Base-by-base conservation (phyloP, 78 protist species). In the Dictyostelium capitatum region DNA sequence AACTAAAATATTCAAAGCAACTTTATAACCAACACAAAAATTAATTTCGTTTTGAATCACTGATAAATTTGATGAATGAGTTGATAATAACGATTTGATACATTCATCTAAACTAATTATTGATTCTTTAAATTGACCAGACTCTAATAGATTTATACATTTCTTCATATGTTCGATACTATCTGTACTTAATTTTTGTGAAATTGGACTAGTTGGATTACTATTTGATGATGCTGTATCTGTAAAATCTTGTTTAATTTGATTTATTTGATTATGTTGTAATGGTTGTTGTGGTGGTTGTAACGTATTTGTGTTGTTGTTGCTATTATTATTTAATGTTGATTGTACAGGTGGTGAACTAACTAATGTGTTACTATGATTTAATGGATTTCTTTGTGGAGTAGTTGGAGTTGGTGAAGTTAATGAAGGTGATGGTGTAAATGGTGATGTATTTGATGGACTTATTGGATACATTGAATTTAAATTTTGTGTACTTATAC, bases 1-100 rank as follows among this genome's bases (percentile, higher is more conserved):
- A 15, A 48, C 41, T 59, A 85, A 75, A 28, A 85, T 11, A 14
- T 75, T 59, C 14, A 85, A 54, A 62, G 83, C 74, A 41, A 85
- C 83, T 75, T 48, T 75, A 75, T 85, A 85, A n/a, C 92, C 92
- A 41, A 85, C 67, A 62, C 82, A 85, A 77, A 85, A 85, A 74
- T 74, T 77, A 50, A 85, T 48, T 77, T 85, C 92, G 43, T 56
- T 75, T 75, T 85, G 69, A 53, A 83, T 83, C 0, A 9, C 25
- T 77, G 51, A 15, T n/a, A 12, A 25, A 73, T 83, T 83, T 7
- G 3, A 4, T 32, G 91, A 83, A 23, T 67, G 46, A 65, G 56
- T 41, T 41, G 9, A 14, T 17, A 79, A 67, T 79, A 85, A 51
- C 28, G 32, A 2, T n/a, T 57, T 25, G 23, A 85, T 85, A 75